Conservation (phyloP, 2,329 filamentous ascomycete genomes). For the Lasiodiplodia gonubiensis region DNA sequence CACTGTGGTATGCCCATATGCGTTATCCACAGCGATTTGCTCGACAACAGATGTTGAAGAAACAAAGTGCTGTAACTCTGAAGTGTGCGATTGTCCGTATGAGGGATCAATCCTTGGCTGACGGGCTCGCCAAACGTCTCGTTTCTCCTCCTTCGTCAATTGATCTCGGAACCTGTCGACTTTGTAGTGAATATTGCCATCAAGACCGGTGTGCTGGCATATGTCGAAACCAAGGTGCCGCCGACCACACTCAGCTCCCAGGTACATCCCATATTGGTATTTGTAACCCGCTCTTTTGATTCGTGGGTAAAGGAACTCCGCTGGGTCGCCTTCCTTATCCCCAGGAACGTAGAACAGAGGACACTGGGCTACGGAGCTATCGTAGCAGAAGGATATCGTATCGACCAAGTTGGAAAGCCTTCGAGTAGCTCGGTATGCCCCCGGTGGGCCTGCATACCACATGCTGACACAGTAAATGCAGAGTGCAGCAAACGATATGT, state of each 20-base stretch:
- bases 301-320: background rate
- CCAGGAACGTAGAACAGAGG: background rate
- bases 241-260: background rate
- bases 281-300: background rate
- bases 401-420: background rate
- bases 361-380: background rate
- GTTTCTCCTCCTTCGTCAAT: no score
- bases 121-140: no score
- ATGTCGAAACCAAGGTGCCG: background rate
- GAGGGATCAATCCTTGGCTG: no score
- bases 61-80: no score
- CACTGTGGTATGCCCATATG: no score
- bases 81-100: no score
- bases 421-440: background rate
- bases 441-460: background rate
- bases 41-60: no score
- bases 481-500: background rate
- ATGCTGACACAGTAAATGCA: background rate
- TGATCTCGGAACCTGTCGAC: no score
- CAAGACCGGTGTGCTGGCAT: no score
- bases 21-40: no score
- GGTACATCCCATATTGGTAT: background rate
- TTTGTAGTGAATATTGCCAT: no score
- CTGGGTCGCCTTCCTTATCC: background rate
- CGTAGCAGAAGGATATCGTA: background rate